phyloP scores from a whole-genome alignment of 495 filamentous ascomycete genomes.

The Parachaetomium inaequale region DNA sequence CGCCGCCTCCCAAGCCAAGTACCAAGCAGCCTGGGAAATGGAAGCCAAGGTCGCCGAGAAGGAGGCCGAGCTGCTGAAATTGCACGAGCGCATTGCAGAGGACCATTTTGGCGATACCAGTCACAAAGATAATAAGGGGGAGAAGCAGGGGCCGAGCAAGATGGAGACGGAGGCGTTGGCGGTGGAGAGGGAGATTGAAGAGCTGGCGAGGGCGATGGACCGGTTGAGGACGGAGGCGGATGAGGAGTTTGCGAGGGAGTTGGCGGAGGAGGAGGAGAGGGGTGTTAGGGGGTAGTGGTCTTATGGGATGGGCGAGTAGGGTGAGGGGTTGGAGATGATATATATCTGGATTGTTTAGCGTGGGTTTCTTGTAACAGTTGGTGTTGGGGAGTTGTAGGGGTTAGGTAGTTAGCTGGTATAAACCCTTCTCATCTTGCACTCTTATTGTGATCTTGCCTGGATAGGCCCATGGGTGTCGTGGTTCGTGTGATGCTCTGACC shows the following conservation, averaged over 20 bases:
- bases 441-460: no score
- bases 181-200: slow-evolving; percentile 32
- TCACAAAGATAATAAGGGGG: background rate
- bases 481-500: no score
- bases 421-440: background rate
- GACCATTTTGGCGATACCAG: background rate
- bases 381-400: no score
- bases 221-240: slow-evolving; percentile 33
- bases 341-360: background rate
- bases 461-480: no score
- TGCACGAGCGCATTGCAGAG: slow-evolving; percentile 23
- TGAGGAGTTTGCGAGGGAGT: slow-evolving; percentile 37
- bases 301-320: background rate
- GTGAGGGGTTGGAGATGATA: background rate
- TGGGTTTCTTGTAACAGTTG: no score
- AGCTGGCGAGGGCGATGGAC: slow-evolving; percentile 21
- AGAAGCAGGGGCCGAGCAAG: background rate
- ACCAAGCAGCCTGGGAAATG: slow-evolving; percentile 28
- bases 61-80: slow-evolving; percentile 20
- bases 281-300: background rate
- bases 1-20: slow-evolving; percentile 26
- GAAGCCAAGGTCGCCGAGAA: slow-evolving; percentile 30
- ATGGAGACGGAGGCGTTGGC: slow-evolving; percentile 13
- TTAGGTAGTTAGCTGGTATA: background rate
- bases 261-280: slow-evolving; percentile 32